Evolutionary conservation across 352 stramenopile genomes (phyloP).

Genomic region (Phytopythium mirpurense): DNA sequence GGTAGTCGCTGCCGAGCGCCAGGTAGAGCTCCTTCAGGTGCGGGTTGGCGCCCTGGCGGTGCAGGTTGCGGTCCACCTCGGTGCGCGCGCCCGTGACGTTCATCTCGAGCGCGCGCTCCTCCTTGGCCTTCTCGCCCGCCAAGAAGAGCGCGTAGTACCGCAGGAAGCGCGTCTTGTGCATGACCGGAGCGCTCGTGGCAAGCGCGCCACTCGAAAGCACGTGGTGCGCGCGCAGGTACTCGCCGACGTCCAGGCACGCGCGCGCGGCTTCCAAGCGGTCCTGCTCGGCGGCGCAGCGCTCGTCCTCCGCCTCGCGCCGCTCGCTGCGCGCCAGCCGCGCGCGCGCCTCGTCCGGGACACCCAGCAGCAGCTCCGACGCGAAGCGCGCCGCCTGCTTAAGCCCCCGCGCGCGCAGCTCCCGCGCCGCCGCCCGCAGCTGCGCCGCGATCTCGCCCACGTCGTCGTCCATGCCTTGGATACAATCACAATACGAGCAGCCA

Average conservation of each 20-base stretch:
- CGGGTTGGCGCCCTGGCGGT: slow-evolving; percentile 52
- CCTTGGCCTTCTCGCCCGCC: slow-evolving; percentile 76
- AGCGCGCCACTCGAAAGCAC: slow-evolving; percentile 21
- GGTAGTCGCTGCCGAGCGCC: slow-evolving; percentile 41
- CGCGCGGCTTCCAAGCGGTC: slow-evolving; percentile 61
- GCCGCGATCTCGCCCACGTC: slow-evolving; percentile 18
- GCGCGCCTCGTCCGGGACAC: slow-evolving; percentile 38
- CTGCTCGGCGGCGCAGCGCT: slow-evolving; percentile 16
- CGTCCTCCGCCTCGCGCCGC: slow-evolving; percentile 7
- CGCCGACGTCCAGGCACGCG: slow-evolving; percentile 60
- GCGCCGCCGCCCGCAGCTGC: slow-evolving; percentile 46
- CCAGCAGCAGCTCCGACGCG: slow-evolving; percentile 69
- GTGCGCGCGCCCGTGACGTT: slow-evolving; percentile 48
- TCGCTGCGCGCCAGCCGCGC: neutral
- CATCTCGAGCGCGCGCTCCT: slow-evolving; percentile 73
- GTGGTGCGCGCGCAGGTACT: slow-evolving; percentile 73
- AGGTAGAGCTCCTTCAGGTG: slow-evolving; percentile 70
- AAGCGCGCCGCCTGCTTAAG: slow-evolving; percentile 71
- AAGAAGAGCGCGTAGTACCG: slow-evolving; percentile 71
- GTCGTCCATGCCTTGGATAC: no score
- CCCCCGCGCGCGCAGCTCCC: slow-evolving; percentile 43
- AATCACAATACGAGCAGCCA: neutral
- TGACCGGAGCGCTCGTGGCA: slow-evolving; percentile 3
- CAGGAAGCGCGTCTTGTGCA: slow-evolving; percentile 61
- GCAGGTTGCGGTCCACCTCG: slow-evolving; percentile 28